Conservation (phyloP, 805 yeast genomes). For the Zygosaccharomyces kombuchaensis region DNA sequence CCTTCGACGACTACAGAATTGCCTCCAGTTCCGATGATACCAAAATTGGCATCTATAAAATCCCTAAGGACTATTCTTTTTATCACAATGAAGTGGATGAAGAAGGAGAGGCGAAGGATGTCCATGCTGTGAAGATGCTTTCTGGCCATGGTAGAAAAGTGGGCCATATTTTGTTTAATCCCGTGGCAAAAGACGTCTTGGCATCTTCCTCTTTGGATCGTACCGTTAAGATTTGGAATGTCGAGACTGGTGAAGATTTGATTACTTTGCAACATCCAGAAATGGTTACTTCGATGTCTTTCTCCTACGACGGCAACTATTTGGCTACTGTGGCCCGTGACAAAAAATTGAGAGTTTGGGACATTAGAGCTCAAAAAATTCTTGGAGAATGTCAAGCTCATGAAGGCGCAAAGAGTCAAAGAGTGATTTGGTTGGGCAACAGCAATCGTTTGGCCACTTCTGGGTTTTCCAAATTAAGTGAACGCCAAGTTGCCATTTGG, state of each 20-base stretch:
- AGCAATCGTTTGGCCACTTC: slow-evolving; percentile 83
- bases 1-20: slow-evolving; percentile 70
- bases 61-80: slow-evolving; percentile 78
- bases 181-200: slow-evolving; percentile 77
- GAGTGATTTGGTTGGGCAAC: slow-evolving; percentile 89
- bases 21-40: slow-evolving; percentile 83
- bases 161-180: slow-evolving; percentile 87
- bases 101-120: slow-evolving; percentile 59
- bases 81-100: slow-evolving; percentile 47
- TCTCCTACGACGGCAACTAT: slow-evolving; percentile 83
- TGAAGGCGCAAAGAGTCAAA: slow-evolving; percentile 84
- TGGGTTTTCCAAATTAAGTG: slow-evolving; percentile 88
- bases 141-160: slow-evolving; percentile 91
- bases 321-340: slow-evolving; percentile 90
- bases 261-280: slow-evolving; percentile 82
- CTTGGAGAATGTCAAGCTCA: slow-evolving; percentile 86
- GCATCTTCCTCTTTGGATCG: slow-evolving; percentile 91
- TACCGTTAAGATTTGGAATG: slow-evolving; percentile 87
- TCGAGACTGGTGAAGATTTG: slow-evolving; percentile 65
- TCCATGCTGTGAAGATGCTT: slow-evolving; percentile 64
- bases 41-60: slow-evolving; percentile 77
- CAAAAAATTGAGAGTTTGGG: slow-evolving; percentile 88
- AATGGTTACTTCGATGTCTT: slow-evolving; percentile 86
- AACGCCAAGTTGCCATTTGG: slow-evolving; percentile 95
- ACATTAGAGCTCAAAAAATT: slow-evolving; percentile 67